Percentiles rank a stretch among this genome's conserved stretches.
phyloP scores from a whole-genome alignment of 2,329 filamentous ascomycete genomes.

The Penicillium frequentans region DNA sequence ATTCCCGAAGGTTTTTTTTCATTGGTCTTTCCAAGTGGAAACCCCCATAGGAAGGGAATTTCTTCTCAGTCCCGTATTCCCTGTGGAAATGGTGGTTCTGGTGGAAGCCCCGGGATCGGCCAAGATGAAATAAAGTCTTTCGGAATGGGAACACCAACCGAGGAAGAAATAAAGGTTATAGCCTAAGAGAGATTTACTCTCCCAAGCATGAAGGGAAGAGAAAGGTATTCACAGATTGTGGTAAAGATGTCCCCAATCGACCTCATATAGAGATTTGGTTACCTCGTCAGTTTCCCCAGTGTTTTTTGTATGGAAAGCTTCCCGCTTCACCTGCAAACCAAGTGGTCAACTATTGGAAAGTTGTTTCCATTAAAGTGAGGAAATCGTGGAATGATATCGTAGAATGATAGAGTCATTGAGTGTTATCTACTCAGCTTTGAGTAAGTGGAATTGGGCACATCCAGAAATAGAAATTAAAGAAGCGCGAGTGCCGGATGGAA shows the following conservation, averaged over 20 bases:
- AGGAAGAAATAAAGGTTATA: background rate
- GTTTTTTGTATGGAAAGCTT: background rate
- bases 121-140: constrained; percentile 7
- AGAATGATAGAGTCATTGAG: background rate
- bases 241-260: background rate
- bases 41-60: background rate
- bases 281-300: background rate
- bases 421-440: background rate
- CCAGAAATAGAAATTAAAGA: background rate
- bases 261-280: background rate
- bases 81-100: background rate
- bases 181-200: background rate
- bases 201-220: background rate
- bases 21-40: background rate
- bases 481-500: background rate
- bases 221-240: background rate
- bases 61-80: background rate
- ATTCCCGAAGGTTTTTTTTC: background rate
- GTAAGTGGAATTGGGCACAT: background rate
- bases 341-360: background rate
- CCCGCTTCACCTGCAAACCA: background rate
- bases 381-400: background rate
- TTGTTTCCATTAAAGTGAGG: background rate
- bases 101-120: constrained; percentile 14
- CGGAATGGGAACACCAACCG: constrained; percentile 7